phyloP scores from a whole-genome alignment of 441 rosid genomes.

The Erodium trifolium region DNA sequence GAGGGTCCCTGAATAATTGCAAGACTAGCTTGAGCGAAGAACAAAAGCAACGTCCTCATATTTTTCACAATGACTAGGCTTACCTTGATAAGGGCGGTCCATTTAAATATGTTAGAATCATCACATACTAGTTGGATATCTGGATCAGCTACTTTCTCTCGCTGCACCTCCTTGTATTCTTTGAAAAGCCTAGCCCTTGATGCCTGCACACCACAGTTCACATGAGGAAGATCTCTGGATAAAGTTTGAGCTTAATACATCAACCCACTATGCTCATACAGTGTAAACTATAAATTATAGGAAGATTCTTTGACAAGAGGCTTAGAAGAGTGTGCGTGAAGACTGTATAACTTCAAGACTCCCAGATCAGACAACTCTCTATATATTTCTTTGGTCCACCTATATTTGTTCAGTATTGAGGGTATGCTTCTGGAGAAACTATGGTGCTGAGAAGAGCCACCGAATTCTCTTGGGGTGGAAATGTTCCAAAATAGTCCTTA shows the following conservation, averaged over 20 bases:
- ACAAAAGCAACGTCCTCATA: neutral
- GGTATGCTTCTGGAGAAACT: neutral
- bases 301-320: neutral
- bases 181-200: slow-evolving; percentile 96
- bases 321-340: neutral
- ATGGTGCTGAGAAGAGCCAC: neutral
- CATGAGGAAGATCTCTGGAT: neutral
- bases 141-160: slow-evolving; percentile 89
- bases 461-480: neutral
- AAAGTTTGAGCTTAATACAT: neutral
- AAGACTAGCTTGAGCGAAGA: neutral
- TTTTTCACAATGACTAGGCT: slow-evolving; percentile 4
- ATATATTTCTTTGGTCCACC: neutral
- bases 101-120: slow-evolving; percentile 90
- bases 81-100: slow-evolving; percentile 96
- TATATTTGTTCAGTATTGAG: neutral
- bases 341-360: neutral
- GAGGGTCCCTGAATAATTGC: slow-evolving; percentile 61
- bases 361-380: neutral
- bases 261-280: neutral
- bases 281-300: neutral
- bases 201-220: slow-evolving; percentile 32
- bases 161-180: slow-evolving; percentile 94
- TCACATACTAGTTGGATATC: slow-evolving; percentile 88
- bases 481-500: neutral